These are phyloP conservation scores for Parastagonospora avenae DNA, from an alignment of 2,329 filamentous ascomycete genomes.

Conservation along the genomic window DNA sequence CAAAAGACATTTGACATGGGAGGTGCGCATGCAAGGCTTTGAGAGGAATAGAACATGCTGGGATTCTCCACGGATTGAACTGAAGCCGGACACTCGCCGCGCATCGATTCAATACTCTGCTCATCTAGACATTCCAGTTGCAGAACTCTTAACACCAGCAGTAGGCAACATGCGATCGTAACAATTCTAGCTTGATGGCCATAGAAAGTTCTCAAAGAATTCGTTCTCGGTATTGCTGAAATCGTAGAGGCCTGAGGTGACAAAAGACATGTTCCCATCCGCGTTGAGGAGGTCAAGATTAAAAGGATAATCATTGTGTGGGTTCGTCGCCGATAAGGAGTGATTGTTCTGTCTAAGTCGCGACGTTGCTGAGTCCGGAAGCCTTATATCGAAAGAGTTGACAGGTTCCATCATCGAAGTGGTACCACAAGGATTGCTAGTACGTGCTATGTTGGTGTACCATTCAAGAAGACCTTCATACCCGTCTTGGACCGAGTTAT, in stretches of 20 bases:
- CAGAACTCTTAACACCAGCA: too few relatives aligned
- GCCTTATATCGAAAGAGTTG: too few relatives aligned
- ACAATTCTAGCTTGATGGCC: neutral
- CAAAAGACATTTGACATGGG: neutral
- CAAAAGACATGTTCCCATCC: conserved; percentile 10
- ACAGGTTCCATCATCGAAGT: too few relatives aligned
- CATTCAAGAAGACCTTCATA: conserved; percentile 11
- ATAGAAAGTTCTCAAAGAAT: conserved; percentile 10
- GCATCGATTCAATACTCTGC: neutral
- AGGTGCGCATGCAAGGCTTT: conserved; percentile 2
- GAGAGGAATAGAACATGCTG: neutral
- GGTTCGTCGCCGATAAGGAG: neutral
- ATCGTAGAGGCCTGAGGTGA: conserved; percentile 9
- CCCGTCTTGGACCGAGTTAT: conserved; percentile 1
- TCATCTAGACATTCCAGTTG: neutral
- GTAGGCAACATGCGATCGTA: neutral
- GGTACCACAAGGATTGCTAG: neutral
- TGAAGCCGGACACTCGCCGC: neutral
- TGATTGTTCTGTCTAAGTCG: neutral
- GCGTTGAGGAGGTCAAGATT: conserved; percentile 13
- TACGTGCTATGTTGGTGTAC: conserved; percentile 6
- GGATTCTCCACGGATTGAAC: neutral
- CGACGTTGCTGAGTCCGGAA: neutral
- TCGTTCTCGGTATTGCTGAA: conserved; percentile 8
- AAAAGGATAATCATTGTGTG: conserved; percentile 10